Evolutionary conservation across 352 stramenopile genomes (phyloP).

Genomic region (Globisporangium barbulae): DNA sequence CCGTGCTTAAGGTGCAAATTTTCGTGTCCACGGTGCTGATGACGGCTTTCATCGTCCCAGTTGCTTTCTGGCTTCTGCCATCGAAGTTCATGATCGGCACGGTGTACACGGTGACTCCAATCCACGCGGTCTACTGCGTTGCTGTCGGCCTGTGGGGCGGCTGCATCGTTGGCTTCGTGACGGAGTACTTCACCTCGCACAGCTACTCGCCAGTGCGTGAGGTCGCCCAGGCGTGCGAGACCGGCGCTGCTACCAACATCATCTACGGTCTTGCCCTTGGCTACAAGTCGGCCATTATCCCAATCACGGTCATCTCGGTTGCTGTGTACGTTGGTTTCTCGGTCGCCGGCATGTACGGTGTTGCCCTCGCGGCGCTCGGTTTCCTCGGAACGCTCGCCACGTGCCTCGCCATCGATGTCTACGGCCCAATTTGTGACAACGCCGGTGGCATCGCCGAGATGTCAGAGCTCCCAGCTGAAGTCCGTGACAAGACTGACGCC

Average conservation of each 20-base stretch:
- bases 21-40: slow-evolving; percentile 97
- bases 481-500: slow-evolving; percentile 99
- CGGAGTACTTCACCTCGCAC: slow-evolving; percentile 99
- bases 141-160: slow-evolving; percentile 95
- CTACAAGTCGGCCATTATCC: slow-evolving; percentile 99
- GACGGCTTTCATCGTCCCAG: slow-evolving; percentile 90
- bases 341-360: slow-evolving; percentile 97
- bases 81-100: slow-evolving; percentile 85
- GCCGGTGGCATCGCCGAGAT: slow-evolving; percentile 99
- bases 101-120: slow-evolving; percentile 75
- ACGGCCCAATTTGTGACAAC: slow-evolving; percentile 99
- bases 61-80: slow-evolving; percentile 91
- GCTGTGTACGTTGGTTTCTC: slow-evolving; percentile 98
- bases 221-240: slow-evolving; percentile 97
- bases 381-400: slow-evolving; percentile 99
- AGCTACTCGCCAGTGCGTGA: slow-evolving; percentile 96
- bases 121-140: slow-evolving; percentile 92
- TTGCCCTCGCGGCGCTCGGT: slow-evolving; percentile 95
- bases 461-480: slow-evolving; percentile 94
- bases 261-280: slow-evolving; percentile 99
- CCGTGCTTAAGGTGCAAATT: slow-evolving; percentile 97
- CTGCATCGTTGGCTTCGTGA: slow-evolving; percentile 98
- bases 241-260: slow-evolving; percentile 98
- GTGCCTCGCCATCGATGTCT: slow-evolving; percentile 99
- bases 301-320: slow-evolving; percentile 97